phyloP scores from a whole-genome alignment of 2,329 filamentous ascomycete species.

The Hymenoscyphus repandus region DNA sequence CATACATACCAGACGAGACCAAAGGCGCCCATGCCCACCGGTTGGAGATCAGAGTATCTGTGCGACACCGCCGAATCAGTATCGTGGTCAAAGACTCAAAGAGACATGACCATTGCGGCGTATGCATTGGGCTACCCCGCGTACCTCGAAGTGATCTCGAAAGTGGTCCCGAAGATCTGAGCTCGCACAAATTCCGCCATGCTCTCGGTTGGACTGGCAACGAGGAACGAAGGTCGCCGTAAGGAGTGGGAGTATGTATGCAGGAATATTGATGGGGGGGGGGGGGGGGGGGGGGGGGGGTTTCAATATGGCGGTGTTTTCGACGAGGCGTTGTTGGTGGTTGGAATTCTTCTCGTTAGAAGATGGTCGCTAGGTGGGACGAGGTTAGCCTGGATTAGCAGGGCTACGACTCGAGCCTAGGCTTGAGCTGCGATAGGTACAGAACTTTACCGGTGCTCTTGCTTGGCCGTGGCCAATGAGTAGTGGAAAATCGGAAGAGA shows the following conservation, averaged over 20 bases:
- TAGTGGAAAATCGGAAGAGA: too few species aligned
- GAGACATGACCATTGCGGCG: conserved; percentile 12
- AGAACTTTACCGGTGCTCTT: too few species aligned
- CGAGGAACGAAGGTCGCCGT: not conserved
- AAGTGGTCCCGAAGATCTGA: conserved; percentile 98
- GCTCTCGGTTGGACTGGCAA: conserved; percentile 31
- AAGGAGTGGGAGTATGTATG: not conserved
- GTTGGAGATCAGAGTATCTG: conserved; percentile 96
- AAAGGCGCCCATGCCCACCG: conserved; percentile 98
- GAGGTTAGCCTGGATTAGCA: too few species aligned
- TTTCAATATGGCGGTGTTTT: not conserved
- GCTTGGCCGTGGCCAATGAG: too few species aligned
- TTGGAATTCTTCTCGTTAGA: too few species aligned
- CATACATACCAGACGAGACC: conserved; percentile 84
- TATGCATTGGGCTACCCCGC: conserved; percentile 16
- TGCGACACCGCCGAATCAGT: conserved; percentile 15
- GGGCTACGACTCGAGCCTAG: too few species aligned
- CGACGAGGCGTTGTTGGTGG: too few species aligned
- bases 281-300: not conserved
- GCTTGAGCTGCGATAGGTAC: too few species aligned
- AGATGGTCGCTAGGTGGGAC: too few species aligned
- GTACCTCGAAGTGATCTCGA: conserved; percentile 98
- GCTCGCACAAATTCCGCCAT: conserved; percentile 99
- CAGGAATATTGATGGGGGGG: not conserved
- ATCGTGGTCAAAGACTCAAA: not conserved